These are phyloP conservation scores for Pyrus communis DNA, from an alignment of 306 rosid genomes.

Conservation along the genomic window DNA sequence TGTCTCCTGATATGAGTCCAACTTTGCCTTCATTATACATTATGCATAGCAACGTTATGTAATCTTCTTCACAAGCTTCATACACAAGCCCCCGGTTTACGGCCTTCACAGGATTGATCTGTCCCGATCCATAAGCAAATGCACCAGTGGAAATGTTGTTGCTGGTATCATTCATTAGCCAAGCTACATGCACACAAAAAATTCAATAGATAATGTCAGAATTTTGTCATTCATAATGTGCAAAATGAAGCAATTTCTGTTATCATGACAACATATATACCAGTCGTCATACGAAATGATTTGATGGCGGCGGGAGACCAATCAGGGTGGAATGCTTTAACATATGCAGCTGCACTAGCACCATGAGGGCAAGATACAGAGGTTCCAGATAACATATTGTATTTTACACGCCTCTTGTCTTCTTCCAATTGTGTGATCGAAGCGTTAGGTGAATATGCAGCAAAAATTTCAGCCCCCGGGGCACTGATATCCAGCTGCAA, in stretches of 20 bases:
- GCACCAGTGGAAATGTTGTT: not conserved
- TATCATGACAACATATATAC: conserved; percentile 3
- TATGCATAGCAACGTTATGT: conserved; percentile 19
- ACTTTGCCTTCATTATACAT: not conserved
- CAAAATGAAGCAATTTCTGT: conserved; percentile 15
- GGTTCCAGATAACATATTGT: conserved; percentile 18
- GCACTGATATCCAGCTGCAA: conserved; percentile 25
- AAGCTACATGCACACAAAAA: not conserved
- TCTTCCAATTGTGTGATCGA: not conserved
- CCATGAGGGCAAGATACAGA: conserved; percentile 32
- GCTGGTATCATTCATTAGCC: not conserved
- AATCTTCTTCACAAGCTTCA: conserved; percentile 17
- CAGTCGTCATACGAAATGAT: conserved; percentile 21
- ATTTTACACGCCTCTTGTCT: conserved; percentile 1
- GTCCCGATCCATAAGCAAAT: conserved; percentile 31
- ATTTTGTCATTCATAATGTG: conserved; percentile 15
- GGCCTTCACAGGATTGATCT: conserved; percentile 10
- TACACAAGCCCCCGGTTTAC: conserved; percentile 10
- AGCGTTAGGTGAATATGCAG: conserved; percentile 20
- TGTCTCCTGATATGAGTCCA: not conserved
- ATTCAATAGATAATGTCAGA: not conserved
- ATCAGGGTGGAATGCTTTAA: conserved; percentile 21
- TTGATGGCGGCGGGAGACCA: conserved; percentile 36
- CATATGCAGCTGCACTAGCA: conserved; percentile 28
- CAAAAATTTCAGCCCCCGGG: conserved; percentile 23